Evolutionary conservation across 2,329 filamentous ascomycete species (phyloP).

Genomic region (Onygenales sp.): DNA sequence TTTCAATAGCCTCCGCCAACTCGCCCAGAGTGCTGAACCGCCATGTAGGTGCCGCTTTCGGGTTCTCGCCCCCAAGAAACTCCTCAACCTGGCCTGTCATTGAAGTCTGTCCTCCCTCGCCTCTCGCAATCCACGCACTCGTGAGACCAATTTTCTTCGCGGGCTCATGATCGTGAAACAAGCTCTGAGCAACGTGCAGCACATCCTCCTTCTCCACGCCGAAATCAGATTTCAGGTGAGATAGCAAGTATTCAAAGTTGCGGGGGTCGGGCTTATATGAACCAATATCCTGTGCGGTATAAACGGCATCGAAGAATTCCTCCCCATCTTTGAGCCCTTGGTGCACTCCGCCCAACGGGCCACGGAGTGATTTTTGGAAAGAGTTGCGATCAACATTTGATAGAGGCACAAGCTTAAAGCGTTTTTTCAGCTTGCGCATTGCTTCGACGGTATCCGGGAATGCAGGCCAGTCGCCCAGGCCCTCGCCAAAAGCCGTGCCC

Average conservation of each 20-base stretch:
- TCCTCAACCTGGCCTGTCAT: conserved; percentile 39
- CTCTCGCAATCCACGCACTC: conserved; percentile 57
- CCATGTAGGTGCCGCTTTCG: conserved; percentile 41
- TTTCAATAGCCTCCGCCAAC: conserved; percentile 45
- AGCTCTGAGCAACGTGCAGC: conserved; percentile 59
- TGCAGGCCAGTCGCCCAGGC: conserved; percentile 43
- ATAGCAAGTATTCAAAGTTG: conserved; percentile 60
- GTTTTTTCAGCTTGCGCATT: conserved; percentile 37
- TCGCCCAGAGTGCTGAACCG: conserved; percentile 50
- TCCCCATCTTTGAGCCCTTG: neutral
- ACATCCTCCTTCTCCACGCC: conserved; percentile 49
- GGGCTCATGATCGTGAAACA: conserved; percentile 59
- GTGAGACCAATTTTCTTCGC: conserved; percentile 51
- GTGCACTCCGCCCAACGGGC: conserved; percentile 41
- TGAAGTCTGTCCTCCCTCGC: conserved; percentile 19
- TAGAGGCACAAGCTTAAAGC: conserved; percentile 47
- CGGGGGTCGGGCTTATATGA: conserved; percentile 57
- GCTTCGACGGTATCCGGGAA: conserved; percentile 50
- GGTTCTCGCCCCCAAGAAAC: conserved; percentile 18
- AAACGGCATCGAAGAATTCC: conserved; percentile 51
- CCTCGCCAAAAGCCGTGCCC: conserved; percentile 38
- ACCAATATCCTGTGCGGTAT: conserved; percentile 63
- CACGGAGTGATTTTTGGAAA: conserved; percentile 38
- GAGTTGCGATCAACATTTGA: conserved; percentile 49
- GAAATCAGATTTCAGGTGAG: conserved; percentile 43